Evolutionary conservation across 2,329 filamentous ascomycete species (phyloP).

Genomic region (Trichoderma breve): DNA sequence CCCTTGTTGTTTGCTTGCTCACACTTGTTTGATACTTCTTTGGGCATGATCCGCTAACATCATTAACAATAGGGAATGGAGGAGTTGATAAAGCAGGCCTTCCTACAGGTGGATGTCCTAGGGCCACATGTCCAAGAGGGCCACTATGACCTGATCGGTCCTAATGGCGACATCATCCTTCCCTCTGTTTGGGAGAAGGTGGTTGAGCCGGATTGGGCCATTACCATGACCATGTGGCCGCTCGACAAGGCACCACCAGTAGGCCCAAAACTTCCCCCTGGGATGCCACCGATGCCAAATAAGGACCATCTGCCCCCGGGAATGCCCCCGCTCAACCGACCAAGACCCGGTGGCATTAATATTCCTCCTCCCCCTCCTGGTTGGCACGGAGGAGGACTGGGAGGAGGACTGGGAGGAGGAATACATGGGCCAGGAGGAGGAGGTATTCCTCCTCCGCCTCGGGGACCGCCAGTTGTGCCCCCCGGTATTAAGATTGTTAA

Average conservation of each 20-base stretch:
- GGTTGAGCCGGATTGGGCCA: constrained; percentile 65
- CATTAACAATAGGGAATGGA: constrained; percentile 67
- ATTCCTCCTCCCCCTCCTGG: constrained; percentile 23
- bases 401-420: not conserved
- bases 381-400: constrained; percentile 16
- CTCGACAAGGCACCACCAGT: constrained; percentile 44
- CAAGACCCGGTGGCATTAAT: constrained; percentile 6
- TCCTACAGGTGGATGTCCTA: constrained; percentile 73
- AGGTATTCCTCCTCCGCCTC: not conserved
- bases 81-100: constrained; percentile 80
- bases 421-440: not conserved
- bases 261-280: constrained; percentile 24
- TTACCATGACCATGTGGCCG: constrained; percentile 60
- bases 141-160: constrained; percentile 77
- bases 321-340: constrained; percentile 19
- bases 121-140: constrained; percentile 74
- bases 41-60: constrained; percentile 12
- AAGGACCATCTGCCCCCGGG: constrained; percentile 11
- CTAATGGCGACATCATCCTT: constrained; percentile 78
- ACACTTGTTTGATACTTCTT: no score
- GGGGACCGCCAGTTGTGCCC: not conserved
- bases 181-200: constrained; percentile 77
- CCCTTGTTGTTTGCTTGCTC: not conserved
- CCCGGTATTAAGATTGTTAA: constrained; percentile 23
- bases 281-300: constrained; percentile 20